These are phyloP conservation scores for Starmerella lactis-condensi DNA, from an alignment of 805 yeast genomes.

Conservation along the genomic window DNA sequence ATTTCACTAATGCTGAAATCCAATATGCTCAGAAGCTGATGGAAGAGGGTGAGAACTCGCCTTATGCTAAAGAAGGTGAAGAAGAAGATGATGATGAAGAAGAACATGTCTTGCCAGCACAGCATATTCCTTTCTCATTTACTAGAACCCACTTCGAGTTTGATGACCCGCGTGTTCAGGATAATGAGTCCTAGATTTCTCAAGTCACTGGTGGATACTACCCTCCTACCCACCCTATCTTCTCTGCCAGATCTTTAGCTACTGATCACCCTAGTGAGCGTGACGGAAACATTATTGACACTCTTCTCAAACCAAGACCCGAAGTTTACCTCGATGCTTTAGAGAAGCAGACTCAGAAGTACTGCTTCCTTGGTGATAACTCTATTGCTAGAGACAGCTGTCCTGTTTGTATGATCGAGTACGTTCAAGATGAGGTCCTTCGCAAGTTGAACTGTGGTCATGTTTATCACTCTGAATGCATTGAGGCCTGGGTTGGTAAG, in stretches of 20 bases:
- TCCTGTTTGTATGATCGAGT: constrained; percentile 34
- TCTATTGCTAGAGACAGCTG: constrained; percentile 14
- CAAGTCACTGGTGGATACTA: constrained; percentile 43
- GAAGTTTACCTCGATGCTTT: constrained; percentile 27
- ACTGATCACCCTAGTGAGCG: constrained; percentile 35
- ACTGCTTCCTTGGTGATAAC: constrained; percentile 16
- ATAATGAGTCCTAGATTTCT: constrained; percentile 31
- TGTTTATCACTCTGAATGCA: constrained; percentile 35
- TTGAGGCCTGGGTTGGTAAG: constrained; percentile 38
- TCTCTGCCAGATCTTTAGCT: constrained; percentile 31
- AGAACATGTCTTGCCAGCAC: no score
- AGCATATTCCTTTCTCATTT: no score
- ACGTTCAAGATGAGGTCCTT: constrained; percentile 30
- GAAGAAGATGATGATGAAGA: constrained; percentile 1
- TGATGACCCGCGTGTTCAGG: neutral
- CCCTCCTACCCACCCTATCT: constrained; percentile 31
- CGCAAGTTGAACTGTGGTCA: constrained; percentile 34
- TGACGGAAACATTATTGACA: constrained; percentile 31
- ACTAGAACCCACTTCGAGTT: no score
- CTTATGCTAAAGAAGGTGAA: neutral
- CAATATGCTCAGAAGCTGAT: neutral
- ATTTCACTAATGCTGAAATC: no score
- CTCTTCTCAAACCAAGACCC: constrained; percentile 31
- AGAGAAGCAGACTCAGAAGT: constrained; percentile 26
- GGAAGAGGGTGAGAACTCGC: constrained; percentile 1